Conservation (phyloP, 1,139 yeast genomes). For the Suhomyces bokatorum region DNA sequence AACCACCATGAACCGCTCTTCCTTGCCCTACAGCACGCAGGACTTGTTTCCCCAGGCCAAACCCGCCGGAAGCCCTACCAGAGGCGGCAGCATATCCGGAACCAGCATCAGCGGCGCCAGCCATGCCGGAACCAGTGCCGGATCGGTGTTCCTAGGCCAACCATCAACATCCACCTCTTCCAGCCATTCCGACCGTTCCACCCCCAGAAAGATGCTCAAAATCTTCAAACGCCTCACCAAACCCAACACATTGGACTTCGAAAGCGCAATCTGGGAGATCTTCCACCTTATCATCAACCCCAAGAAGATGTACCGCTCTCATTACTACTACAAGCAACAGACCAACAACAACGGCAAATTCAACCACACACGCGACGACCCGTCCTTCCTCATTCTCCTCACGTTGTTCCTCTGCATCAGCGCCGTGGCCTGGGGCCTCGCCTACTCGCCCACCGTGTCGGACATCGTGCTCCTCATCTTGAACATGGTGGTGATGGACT, state of each 20-base stretch:
- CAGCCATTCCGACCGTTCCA: conserved; percentile 1
- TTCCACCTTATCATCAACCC: conserved; percentile 73
- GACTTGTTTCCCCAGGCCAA: conserved; percentile 37
- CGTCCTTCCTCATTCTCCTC: conserved; percentile 75
- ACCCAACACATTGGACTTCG: conserved; percentile 85
- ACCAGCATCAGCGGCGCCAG: conserved; percentile 5
- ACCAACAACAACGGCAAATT: conserved; percentile 27
- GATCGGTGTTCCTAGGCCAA: background rate
- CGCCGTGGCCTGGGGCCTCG: conserved; percentile 89
- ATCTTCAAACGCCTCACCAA: conserved; percentile 52
- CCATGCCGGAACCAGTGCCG: conserved; percentile 4
- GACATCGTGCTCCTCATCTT: conserved; percentile 65
- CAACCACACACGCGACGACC: conserved; percentile 85
- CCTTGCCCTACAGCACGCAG: conserved; percentile 41
- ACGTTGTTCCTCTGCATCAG: conserved; percentile 65
- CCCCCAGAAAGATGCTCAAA: conserved; percentile 1
- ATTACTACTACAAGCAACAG: conserved; percentile 65
- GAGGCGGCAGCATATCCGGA: conserved; percentile 3
- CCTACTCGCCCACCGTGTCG: conserved; percentile 63
- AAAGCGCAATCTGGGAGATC: conserved; percentile 91
- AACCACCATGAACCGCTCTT: conserved; percentile 21
- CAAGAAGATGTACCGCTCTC: conserved; percentile 75
- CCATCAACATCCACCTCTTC: background rate
- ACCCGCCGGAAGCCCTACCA: conserved; percentile 7
- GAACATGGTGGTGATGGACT: conserved; percentile 86